Base-by-base conservation (phyloP, 495 filamentous ascomycete genomes). In the Rostrohypoxylon terebratum region DNA sequence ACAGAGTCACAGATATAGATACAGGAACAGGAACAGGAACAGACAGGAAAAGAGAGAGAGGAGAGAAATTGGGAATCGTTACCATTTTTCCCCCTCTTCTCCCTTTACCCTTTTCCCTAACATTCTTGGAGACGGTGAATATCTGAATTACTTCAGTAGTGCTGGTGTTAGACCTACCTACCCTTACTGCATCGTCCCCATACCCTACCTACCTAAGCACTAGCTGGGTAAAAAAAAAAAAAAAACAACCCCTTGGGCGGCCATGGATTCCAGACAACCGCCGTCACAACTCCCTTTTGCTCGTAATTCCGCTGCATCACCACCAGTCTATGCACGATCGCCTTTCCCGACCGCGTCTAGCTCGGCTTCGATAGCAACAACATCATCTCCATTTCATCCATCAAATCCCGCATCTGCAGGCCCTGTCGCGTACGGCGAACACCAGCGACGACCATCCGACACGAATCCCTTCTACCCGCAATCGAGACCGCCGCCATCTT, bases 381-480 rank as follows among this genome's bases (percentile, higher is more conserved):
- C 68, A 54, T 61, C 79, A 53, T 72, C 76, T 61, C 53, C 62
- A 65, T 69, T 73, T 68, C 47, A 69, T 21, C 66, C 77, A 0
- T 70, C 74, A 31, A 73, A 82, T 77, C 74, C 77, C 50, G 40
- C 75, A 68, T 54, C 65, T 66, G 59, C 64, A 69, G 44, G 74
- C 53, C 76, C 76, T 66, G 59, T 50, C 13, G 61, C 76, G 1
- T 86, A 85, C 69, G 25, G 81, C 53, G 84, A 87, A 71, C 80
- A 82, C 71, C 78, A 84, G 69, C 84, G 84, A 68, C 83, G 83
- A 64, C 81, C 79, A 1, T 87, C 85, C 74, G 85, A 84, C 58
- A 75, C 80, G n/a, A 76, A 62, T 53, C 73, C 79, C 54, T 83
- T 81, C 75, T 83, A 83, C 65, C 74, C 79, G 9, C 79, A 78